These are phyloP conservation scores for Kodamaea jinghongensis DNA, from an alignment of 805 yeast species.

Conservation along the genomic window DNA sequence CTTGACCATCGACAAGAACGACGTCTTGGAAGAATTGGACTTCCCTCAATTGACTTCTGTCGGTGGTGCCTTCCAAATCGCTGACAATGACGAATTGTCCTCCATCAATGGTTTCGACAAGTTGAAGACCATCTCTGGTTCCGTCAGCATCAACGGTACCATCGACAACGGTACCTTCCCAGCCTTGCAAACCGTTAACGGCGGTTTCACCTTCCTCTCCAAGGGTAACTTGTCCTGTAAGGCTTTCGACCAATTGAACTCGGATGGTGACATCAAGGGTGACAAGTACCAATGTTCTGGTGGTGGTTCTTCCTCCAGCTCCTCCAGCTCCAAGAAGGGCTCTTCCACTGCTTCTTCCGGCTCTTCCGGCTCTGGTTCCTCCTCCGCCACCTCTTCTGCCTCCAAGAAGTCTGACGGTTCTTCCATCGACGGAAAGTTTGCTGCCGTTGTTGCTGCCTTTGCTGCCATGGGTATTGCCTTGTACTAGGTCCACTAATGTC, in stretches of 20 bases:
- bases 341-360: conserved; percentile 22
- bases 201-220: conserved; percentile 86
- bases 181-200: conserved; percentile 72
- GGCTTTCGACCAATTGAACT: conserved; percentile 67
- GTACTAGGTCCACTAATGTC: no score
- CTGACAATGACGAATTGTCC: conserved; percentile 75
- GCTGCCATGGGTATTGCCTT: conserved; percentile 40
- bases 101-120: conserved; percentile 70
- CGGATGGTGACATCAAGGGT: conserved; percentile 86
- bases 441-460: conserved; percentile 29
- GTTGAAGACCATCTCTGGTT: conserved; percentile 80
- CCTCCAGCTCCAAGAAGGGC: conserved; percentile 41
- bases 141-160: conserved; percentile 76
- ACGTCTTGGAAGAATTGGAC: conserved; percentile 62
- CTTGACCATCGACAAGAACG: conserved; percentile 71
- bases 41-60: conserved; percentile 68
- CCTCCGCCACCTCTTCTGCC: conserved; percentile 18
- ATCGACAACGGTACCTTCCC: conserved; percentile 78
- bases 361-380: conserved; percentile 23
- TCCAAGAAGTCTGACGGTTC: conserved; percentile 27
- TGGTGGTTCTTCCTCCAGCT: conserved; percentile 46
- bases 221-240: conserved; percentile 77
- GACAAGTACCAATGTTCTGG: conserved; percentile 76
- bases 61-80: conserved; percentile 92
- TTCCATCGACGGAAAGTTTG: conserved; percentile 21